These are phyloP conservation scores for Balamuthia mandrillaris DNA, from an alignment of 208 protist genomes.

Conservation along the genomic window DNA sequence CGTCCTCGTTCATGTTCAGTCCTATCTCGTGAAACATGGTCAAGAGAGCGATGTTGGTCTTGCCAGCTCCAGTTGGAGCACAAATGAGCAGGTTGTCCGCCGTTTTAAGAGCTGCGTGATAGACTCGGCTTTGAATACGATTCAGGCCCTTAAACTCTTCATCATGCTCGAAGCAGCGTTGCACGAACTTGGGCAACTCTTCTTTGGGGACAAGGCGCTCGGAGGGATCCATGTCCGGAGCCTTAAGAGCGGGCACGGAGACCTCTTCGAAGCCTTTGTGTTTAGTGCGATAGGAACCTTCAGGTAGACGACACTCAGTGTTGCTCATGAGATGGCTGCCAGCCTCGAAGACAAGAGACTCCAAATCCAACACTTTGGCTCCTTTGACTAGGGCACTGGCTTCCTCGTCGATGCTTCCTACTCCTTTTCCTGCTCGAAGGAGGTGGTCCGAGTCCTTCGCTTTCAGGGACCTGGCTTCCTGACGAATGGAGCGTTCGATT, in stretches of 20 bases:
- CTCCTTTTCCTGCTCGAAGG: too few species aligned
- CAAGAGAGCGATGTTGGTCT: slow-evolving; percentile 99
- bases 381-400: neutral
- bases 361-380: slow-evolving; percentile 74
- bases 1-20: slow-evolving; percentile 61
- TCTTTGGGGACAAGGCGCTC: slow-evolving; percentile 72
- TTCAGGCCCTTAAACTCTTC: slow-evolving; percentile 81
- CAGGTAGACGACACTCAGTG: slow-evolving; percentile 70
- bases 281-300: slow-evolving; percentile 49
- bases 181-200: slow-evolving; percentile 80
- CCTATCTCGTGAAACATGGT: slow-evolving; percentile 91
- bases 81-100: slow-evolving; percentile 97
- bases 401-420: neutral
- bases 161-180: slow-evolving; percentile 64
- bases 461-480: slow-evolving; percentile 8
- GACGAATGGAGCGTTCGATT: neutral
- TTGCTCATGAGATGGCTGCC: slow-evolving; percentile 86
- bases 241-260: slow-evolving; percentile 66
- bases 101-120: slow-evolving; percentile 83
- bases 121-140: slow-evolving; percentile 93
- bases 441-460: neutral
- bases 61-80: slow-evolving; percentile 89
- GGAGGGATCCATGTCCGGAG: slow-evolving; percentile 45
- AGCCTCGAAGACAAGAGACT: slow-evolving; percentile 78
- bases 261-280: slow-evolving; percentile 77